These are phyloP conservation scores for Vanderwaltozyma yarrowii DNA, from an alignment of 805 yeast genomes.

Conservation along the genomic window DNA sequence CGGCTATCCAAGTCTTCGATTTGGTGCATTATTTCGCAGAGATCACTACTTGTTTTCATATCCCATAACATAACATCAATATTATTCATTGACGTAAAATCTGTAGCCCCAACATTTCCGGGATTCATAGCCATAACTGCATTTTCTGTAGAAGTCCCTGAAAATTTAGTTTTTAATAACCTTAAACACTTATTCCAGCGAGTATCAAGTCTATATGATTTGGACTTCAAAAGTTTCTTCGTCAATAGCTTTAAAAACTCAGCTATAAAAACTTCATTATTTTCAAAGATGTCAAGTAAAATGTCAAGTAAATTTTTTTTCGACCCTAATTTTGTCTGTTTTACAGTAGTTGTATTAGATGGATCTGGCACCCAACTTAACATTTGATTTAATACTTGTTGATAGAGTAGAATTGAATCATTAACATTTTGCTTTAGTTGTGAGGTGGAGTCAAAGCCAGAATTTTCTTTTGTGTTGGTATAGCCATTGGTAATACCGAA, in stretches of 20 bases:
- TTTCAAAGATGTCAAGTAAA: slow-evolving; percentile 18
- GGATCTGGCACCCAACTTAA: slow-evolving; percentile 24
- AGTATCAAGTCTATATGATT: slow-evolving; percentile 14
- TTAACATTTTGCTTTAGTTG: not conserved
- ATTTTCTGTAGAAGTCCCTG: not conserved
- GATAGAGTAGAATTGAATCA: slow-evolving; percentile 4
- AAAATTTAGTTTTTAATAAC: slow-evolving; percentile 13
- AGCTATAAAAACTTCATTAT: slow-evolving; percentile 16
- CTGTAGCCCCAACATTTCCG: slow-evolving; percentile 1
- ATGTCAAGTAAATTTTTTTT: slow-evolving; percentile 16
- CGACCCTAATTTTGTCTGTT: slow-evolving; percentile 4
- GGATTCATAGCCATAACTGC: not conserved
- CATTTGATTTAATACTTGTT: slow-evolving; percentile 14
- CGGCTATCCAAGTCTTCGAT: slow-evolving; percentile 12
- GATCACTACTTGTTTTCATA: slow-evolving; percentile 42
- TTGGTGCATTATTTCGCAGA: slow-evolving; percentile 33
- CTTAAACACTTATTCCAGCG: slow-evolving; percentile 21
- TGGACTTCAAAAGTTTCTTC: slow-evolving; percentile 13
- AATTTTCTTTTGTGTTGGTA: not conserved
- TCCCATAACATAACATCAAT: slow-evolving; percentile 82
- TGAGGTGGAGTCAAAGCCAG: too few species aligned
- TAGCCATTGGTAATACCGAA: slow-evolving; percentile 11
- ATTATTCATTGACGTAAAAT: slow-evolving; percentile 33
- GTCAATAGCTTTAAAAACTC: slow-evolving; percentile 18
- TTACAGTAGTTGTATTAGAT: slow-evolving; percentile 7